Base-by-base conservation (phyloP, 441 rosid species). In the Jatropha multifida region DNA sequence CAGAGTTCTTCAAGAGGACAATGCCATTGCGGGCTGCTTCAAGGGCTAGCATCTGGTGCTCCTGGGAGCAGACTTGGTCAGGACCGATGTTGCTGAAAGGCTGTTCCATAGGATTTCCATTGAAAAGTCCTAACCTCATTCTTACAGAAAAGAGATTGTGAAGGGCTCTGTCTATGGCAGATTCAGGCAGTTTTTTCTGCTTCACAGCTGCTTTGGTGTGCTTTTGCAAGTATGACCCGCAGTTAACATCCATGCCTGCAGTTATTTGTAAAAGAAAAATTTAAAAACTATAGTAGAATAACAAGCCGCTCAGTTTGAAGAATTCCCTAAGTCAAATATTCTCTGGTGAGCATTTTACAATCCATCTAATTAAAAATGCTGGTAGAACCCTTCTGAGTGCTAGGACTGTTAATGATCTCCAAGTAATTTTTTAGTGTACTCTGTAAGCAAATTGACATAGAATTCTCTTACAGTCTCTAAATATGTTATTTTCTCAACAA, bases 11-110 rank as follows among this genome's bases (percentile, higher is more conserved):
- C 20, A 95, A 86, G 0, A 95, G 94, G 67, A 95, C 99, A 58
- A 93, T 84, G 85, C 99, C 98, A 84, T 90, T 89, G 63, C 89
- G 85, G 17, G 98, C 98, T 4, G 97, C 97, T 81, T 95, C 99
- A 1, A 90, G 94, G 54, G 99, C 97, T n/a, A 93, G 88, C n/a
- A 87, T 87, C 69, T 90, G 88, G 80, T 95, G 96, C 73, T 88
- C 90, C 42, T 83, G 84, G 38, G 92, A 85, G 84, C 99, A 93
- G 23, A 87, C 89, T n/a, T 92, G 90, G 15, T 86, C 86, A 18
- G 87, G 87, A 55, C 94, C 93, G 13, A 88, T 88, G 2, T 92
- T 79, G 46, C 97, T 93, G 23, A 90, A 80, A 46, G 83, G 81
- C 46, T 88, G 97, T 12, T 81, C 84, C 0, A 81, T 75, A 41